Conservation (phyloP, 2,329 filamentous ascomycete species). For the Pleoardoris graminearum region DNA sequence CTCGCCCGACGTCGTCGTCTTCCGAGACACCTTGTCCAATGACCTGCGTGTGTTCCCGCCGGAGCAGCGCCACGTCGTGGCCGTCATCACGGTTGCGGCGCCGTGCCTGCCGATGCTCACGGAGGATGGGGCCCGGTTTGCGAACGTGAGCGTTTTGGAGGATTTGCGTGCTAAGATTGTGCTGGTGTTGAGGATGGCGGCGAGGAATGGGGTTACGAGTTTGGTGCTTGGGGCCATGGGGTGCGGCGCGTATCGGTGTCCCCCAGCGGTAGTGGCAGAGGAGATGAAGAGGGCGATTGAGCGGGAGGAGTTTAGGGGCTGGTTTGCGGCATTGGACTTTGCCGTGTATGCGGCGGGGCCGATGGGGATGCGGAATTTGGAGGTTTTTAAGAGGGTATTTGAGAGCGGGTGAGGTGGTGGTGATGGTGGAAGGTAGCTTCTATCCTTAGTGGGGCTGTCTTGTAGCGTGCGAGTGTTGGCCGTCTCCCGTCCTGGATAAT, state of each 20-base stretch:
- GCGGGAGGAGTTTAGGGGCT: conserved; percentile 23
- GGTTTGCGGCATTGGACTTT: conserved; percentile 24
- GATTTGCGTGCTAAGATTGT: conserved; percentile 25
- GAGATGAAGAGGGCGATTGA: conserved; percentile 24
- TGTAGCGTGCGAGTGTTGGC: no score
- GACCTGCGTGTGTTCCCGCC: conserved; percentile 19
- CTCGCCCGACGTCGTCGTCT: conserved; percentile 25
- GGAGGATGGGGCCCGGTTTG: conserved; percentile 13
- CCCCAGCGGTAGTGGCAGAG: conserved; percentile 19
- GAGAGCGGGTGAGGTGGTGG: not conserved
- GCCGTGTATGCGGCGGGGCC: conserved; percentile 23
- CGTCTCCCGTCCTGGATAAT: no score
- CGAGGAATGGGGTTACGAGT: conserved; percentile 17
- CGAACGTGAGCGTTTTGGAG: conserved; percentile 7
- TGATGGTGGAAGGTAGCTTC: no score
- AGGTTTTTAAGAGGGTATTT: conserved; percentile 18
- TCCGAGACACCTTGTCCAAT: conserved; percentile 23
- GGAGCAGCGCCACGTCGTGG: conserved; percentile 14
- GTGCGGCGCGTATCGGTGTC: conserved; percentile 28
- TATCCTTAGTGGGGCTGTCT: no score
- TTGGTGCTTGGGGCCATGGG: conserved; percentile 30
- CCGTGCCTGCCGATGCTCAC: conserved; percentile 18
- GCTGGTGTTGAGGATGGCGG: conserved; percentile 24
- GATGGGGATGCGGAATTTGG: conserved; percentile 15
- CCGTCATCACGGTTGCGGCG: conserved; percentile 27